phyloP scores from a whole-genome alignment of 768 basidiomycete species.

The Russula earlei region DNA sequence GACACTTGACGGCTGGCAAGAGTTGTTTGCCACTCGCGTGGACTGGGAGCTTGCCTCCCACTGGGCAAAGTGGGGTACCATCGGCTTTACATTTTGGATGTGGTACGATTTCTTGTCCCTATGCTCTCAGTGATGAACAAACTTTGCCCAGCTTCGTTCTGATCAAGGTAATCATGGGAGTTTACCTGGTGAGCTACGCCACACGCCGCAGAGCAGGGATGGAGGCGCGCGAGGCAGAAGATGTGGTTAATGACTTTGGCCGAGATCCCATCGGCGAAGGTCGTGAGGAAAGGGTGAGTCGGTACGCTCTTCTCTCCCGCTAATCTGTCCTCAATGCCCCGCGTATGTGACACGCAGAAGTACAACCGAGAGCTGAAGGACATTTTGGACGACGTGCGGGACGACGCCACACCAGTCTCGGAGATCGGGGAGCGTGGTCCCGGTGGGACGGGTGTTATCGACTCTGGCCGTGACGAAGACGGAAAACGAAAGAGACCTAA shows the following conservation, averaged over 20 bases:
- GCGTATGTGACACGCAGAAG: slow-evolving; percentile 45
- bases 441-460: slow-evolving; percentile 11
- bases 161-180: slow-evolving; percentile 87
- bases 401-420: slow-evolving; percentile 55
- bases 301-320: background rate
- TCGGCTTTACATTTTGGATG: slow-evolving; percentile 68
- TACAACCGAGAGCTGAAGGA: slow-evolving; percentile 78
- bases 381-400: slow-evolving; percentile 55
- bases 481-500: slow-evolving; percentile 47
- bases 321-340: background rate
- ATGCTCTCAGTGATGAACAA: background rate
- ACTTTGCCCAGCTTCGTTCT: slow-evolving; percentile 56
- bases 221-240: slow-evolving; percentile 66
- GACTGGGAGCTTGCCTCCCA: slow-evolving; percentile 39
- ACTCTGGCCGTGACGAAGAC: slow-evolving; percentile 7
- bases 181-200: slow-evolving; percentile 80
- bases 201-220: slow-evolving; percentile 62
- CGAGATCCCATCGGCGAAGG: slow-evolving; percentile 89
- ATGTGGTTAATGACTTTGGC: slow-evolving; percentile 78
- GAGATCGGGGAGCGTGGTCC: slow-evolving; percentile 58
- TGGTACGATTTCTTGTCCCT: slow-evolving; percentile 46
- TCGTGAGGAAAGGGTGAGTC: slow-evolving; percentile 66
- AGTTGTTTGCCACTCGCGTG: slow-evolving; percentile 26
- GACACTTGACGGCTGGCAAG: slow-evolving; percentile 22
- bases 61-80: slow-evolving; percentile 53